Conservation (phyloP, 768 basidiomycete species). For the Trametes punicea region DNA sequence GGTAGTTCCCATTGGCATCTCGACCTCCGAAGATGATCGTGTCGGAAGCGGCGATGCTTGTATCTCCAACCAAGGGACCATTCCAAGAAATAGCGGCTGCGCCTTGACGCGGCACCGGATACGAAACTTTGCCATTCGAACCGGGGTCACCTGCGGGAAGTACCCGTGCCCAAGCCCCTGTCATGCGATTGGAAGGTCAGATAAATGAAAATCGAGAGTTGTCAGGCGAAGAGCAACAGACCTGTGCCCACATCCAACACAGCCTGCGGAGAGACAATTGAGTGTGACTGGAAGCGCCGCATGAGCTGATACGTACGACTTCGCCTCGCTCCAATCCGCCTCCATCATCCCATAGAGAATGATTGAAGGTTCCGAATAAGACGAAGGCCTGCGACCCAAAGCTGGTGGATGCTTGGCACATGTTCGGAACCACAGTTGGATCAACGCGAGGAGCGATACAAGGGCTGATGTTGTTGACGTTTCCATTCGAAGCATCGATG, state of each 20-base stretch:
- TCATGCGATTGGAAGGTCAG: not conserved
- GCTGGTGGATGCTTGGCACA: slow-evolving; percentile 49
- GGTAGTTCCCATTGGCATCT: slow-evolving; percentile 60
- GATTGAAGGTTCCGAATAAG: slow-evolving; percentile 64
- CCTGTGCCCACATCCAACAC: slow-evolving; percentile 48
- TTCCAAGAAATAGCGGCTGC: slow-evolving; percentile 59
- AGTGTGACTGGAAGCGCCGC: not conserved
- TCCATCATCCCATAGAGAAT: slow-evolving; percentile 63
- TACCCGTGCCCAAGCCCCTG: slow-evolving; percentile 60
- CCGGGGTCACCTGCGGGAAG: slow-evolving; percentile 76
- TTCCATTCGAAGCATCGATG: slow-evolving; percentile 40
- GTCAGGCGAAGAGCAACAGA: not conserved
- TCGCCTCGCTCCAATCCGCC: slow-evolving; percentile 63
- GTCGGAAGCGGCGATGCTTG: slow-evolving; percentile 52
- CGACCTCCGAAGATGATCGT: slow-evolving; percentile 78
- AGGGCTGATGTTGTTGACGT: slow-evolving; percentile 38
- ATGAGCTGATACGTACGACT: slow-evolving; percentile 49
- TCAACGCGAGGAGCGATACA: slow-evolving; percentile 67
- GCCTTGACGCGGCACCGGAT: slow-evolving; percentile 69
- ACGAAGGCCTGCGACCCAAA: slow-evolving; percentile 67
- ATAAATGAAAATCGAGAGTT: not conserved
- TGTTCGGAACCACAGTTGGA: slow-evolving; percentile 58
- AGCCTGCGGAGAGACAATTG: slow-evolving; percentile 38
- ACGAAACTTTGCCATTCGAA: slow-evolving; percentile 41
- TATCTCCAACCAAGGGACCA: slow-evolving; percentile 52